phyloP scores from a whole-genome alignment of 2,329 filamentous ascomycete genomes.

The Nemania sp. region DNA sequence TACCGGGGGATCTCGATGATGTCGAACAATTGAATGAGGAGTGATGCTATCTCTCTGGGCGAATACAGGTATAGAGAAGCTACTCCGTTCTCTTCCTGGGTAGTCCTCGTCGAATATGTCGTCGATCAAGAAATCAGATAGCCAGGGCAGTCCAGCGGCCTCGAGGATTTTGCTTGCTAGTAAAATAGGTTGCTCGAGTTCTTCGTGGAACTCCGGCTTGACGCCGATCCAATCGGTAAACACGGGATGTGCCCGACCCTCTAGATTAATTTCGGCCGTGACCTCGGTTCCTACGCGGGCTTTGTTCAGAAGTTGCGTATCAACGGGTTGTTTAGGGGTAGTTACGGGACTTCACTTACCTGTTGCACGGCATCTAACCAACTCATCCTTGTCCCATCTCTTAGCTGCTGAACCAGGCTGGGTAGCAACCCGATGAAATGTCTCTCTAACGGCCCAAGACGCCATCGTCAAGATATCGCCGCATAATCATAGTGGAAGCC shows the following conservation, averaged over 20 bases:
- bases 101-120: slow-evolving; percentile 50
- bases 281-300: slow-evolving; percentile 43
- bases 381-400: slow-evolving; percentile 48
- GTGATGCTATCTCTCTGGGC: slow-evolving; percentile 14
- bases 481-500: slow-evolving; percentile 11
- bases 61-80: not conserved
- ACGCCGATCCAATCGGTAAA: slow-evolving; percentile 47
- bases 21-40: slow-evolving; percentile 45
- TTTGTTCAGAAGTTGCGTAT: slow-evolving; percentile 1
- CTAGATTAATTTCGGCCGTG: slow-evolving; percentile 39
- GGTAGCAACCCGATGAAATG: slow-evolving; percentile 31
- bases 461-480: slow-evolving; percentile 35
- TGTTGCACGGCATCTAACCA: slow-evolving; percentile 48
- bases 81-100: slow-evolving; percentile 42
- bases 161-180: slow-evolving; percentile 51
- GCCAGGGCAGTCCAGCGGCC: slow-evolving; percentile 49
- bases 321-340: not conserved
- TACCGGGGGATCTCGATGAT: slow-evolving; percentile 46
- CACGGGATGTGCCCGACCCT: slow-evolving; percentile 50
- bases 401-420: slow-evolving; percentile 47
- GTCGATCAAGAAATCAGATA: slow-evolving; percentile 51
- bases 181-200: slow-evolving; percentile 50
- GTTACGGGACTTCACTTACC: slow-evolving; percentile 40
- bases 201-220: slow-evolving; percentile 40
- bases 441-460: slow-evolving; percentile 27